Evolutionary conservation across 805 yeast genomes (phyloP).

Genomic region (Sugiyamaella valdiviana): DNA sequence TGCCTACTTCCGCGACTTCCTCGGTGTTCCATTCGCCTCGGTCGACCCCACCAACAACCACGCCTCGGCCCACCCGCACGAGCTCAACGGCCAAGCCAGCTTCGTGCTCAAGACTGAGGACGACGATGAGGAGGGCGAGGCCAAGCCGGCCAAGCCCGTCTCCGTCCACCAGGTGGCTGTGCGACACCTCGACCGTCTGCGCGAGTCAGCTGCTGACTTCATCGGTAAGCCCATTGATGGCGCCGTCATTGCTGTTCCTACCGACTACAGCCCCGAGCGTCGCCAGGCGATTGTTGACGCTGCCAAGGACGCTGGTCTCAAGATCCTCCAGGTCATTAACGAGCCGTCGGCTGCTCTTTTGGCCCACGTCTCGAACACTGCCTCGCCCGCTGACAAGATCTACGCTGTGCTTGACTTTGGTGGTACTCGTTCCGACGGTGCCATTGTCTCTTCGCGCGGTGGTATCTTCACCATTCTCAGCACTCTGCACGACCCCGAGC

Average conservation of each 20-base stretch:
- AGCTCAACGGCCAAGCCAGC: conserved; percentile 58
- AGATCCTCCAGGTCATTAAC: conserved; percentile 77
- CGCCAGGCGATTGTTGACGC: conserved; percentile 54
- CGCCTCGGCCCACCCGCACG: conserved; percentile 61
- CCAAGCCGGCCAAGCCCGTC: conserved; percentile 40
- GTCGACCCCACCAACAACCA: conserved; percentile 61
- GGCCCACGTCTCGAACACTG: conserved; percentile 53
- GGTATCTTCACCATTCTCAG: conserved; percentile 87
- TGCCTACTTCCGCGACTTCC: conserved; percentile 85
- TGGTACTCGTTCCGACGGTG: conserved; percentile 92
- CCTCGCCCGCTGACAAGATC: conserved; percentile 52
- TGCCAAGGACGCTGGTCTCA: conserved; percentile 65
- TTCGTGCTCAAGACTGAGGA: conserved; percentile 43
- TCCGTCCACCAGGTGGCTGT: conserved; percentile 71
- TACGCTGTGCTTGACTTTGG: conserved; percentile 95
- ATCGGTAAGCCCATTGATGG: conserved; percentile 76
- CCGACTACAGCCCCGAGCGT: conserved; percentile 74
- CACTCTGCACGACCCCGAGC: conserved; percentile 69
- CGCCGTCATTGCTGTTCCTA: conserved; percentile 85
- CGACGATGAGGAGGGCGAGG: conserved; percentile 38
- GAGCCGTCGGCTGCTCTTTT: conserved; percentile 91
- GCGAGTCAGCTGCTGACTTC: conserved; percentile 87
- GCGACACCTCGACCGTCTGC: conserved; percentile 78
- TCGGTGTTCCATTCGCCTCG: conserved; percentile 68
- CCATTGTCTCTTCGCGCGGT: conserved; percentile 87